Percentiles rank a stretch among this genome's conserved stretches.
These are phyloP conservation scores for Pleurostoma richardsiae DNA, from an alignment of 2,329 filamentous ascomycete genomes.

Conservation along the genomic window DNA sequence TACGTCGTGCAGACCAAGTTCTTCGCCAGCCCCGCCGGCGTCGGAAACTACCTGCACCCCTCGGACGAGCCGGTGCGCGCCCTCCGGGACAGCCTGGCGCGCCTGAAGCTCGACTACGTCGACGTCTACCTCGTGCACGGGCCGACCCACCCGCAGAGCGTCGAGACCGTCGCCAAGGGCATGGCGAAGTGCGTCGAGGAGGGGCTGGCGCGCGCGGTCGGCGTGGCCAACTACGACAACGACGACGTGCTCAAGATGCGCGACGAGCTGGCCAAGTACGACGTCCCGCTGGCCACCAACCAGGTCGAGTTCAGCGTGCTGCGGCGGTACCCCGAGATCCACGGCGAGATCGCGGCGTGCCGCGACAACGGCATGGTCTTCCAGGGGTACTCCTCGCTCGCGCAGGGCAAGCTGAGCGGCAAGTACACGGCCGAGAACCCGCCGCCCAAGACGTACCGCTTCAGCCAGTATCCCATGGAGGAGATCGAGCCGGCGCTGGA, in stretches of 20 bases:
- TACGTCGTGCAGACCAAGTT: slow-evolving; percentile 36
- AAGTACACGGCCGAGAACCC: slow-evolving; percentile 31
- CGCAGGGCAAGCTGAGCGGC: slow-evolving; percentile 29
- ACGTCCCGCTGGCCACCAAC: slow-evolving; percentile 33
- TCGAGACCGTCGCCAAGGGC: slow-evolving; percentile 31
- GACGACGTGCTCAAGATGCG: slow-evolving; percentile 35
- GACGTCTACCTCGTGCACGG: slow-evolving; percentile 31
- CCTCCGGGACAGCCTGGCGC: slow-evolving; percentile 28
- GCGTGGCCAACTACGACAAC: slow-evolving; percentile 35
- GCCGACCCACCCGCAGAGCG: slow-evolving; percentile 31
- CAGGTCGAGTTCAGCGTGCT: slow-evolving; percentile 38
- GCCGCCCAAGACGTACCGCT: slow-evolving; percentile 27
- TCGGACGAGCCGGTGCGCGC: slow-evolving; percentile 17
- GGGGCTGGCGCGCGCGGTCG: slow-evolving; percentile 32
- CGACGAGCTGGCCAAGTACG: slow-evolving; percentile 28
- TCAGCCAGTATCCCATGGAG: slow-evolving; percentile 36
- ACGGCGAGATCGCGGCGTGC: slow-evolving; percentile 31
- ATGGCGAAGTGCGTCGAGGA: slow-evolving; percentile 34
- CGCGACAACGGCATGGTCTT: slow-evolving; percentile 32
- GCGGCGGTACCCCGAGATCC: slow-evolving; percentile 31
- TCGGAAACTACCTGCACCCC: slow-evolving; percentile 21
- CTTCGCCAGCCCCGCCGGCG: slow-evolving; percentile 25
- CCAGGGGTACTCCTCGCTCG: slow-evolving; percentile 34
- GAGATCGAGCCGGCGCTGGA: slow-evolving; percentile 30
- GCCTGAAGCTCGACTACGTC: slow-evolving; percentile 28